A percentile compares a stretch with the other conserved stretches of the same genome.
Evolutionary conservation across 257 asterid genomes (phyloP).

Genomic region (Solanum phureja): DNA sequence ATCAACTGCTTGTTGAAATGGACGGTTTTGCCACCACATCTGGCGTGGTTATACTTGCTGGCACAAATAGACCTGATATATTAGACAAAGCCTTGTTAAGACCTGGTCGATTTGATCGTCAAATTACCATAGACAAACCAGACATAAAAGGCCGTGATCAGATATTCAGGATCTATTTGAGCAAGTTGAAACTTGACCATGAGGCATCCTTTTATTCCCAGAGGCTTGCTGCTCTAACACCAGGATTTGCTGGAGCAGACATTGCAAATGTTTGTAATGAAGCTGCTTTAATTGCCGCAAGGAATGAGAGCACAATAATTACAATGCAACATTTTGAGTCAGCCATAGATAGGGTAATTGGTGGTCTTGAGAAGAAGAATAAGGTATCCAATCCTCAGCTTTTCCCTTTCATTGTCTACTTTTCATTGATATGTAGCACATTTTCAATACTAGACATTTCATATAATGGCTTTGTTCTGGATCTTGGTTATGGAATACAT

Average conservation of each 20-base stretch:
- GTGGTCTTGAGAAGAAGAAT: constrained; percentile 90
- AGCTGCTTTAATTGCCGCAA: constrained; percentile 89
- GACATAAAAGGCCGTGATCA: constrained; percentile 89
- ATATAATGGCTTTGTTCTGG: not conserved
- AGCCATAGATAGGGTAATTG: constrained; percentile 88
- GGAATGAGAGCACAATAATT: constrained; percentile 41
- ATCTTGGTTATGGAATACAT: not conserved
- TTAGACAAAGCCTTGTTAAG: constrained; percentile 80
- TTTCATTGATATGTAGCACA: not conserved
- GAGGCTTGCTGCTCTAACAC: constrained; percentile 90
- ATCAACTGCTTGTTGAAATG: constrained; percentile 94
- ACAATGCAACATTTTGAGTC: constrained; percentile 75
- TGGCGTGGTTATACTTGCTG: constrained; percentile 89
- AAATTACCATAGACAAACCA: constrained; percentile 71
- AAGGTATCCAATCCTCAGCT: constrained; percentile 28
- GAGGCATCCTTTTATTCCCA: constrained; percentile 64
- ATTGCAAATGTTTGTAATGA: constrained; percentile 91
- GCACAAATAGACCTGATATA: constrained; percentile 83
- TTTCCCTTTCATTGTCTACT: not conserved
- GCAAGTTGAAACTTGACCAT: constrained; percentile 57
- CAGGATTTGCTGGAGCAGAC: constrained; percentile 97
- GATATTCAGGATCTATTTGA: constrained; percentile 52
- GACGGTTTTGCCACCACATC: constrained; percentile 87
- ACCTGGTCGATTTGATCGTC: constrained; percentile 97
- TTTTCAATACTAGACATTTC: not conserved